These are phyloP conservation scores for Salinomyces thailandicus DNA, from an alignment of 2,329 filamentous ascomycete species.

Conservation along the genomic window DNA sequence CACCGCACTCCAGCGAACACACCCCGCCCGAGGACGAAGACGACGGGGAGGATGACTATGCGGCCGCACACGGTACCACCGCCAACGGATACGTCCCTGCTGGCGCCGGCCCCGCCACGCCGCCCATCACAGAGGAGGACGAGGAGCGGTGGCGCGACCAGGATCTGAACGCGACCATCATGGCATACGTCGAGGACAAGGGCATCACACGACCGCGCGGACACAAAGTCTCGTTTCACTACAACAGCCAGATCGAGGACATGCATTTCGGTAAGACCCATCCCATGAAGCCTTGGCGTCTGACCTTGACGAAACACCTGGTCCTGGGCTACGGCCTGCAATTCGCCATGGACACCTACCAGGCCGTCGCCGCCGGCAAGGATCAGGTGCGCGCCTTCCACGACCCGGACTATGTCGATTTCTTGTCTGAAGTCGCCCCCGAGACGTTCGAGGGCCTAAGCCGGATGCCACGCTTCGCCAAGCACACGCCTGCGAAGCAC, in stretches of 20 bases:
- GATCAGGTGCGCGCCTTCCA: slow-evolving; percentile 86
- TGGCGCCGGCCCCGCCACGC: slow-evolving; percentile 16
- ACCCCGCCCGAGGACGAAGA: slow-evolving; percentile 7
- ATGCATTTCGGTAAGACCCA: slow-evolving; percentile 96
- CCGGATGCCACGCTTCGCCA: slow-evolving; percentile 33
- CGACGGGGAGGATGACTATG: not conserved
- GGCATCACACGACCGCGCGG: slow-evolving; percentile 71
- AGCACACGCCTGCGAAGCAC: slow-evolving; percentile 30
- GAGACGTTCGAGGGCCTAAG: slow-evolving; percentile 43
- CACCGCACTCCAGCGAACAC: slow-evolving; percentile 11
- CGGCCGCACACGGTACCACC: not conserved
- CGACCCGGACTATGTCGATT: slow-evolving; percentile 80
- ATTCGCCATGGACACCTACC: slow-evolving; percentile 91
- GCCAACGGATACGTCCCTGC: slow-evolving; percentile 4
- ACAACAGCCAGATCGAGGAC: slow-evolving; percentile 86
- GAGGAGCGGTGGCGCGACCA: slow-evolving; percentile 23
- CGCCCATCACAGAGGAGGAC: slow-evolving; percentile 42
- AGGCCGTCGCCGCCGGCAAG: slow-evolving; percentile 70
- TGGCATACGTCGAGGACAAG: slow-evolving; percentile 45
- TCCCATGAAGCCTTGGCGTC: slow-evolving; percentile 97
- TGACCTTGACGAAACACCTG: slow-evolving; percentile 89
- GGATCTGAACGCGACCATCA: slow-evolving; percentile 42
- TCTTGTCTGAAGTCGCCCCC: slow-evolving; percentile 45
- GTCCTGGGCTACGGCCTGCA: slow-evolving; percentile 94
- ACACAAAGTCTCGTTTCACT: slow-evolving; percentile 89